Percentiles rank a stretch among this genome's conserved stretches.
Evolutionary conservation across 2,329 filamentous ascomycete genomes (phyloP).

Genomic region (Didymella pinodella): DNA sequence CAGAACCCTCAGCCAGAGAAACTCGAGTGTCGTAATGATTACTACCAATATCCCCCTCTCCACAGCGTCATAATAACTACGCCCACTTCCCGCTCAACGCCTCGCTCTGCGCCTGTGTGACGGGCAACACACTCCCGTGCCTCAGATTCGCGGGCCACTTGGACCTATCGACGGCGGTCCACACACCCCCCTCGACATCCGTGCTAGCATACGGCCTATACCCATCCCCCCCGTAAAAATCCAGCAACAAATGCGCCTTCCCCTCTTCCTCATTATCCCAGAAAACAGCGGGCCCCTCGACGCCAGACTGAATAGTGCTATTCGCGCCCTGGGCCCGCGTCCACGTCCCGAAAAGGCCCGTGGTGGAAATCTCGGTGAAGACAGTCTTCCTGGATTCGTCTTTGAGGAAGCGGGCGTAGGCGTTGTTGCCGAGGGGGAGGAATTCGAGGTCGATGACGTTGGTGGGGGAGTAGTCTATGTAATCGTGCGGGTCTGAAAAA

Average conservation of each 20-base stretch:
- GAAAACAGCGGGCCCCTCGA: neutral
- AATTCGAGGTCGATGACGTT: neutral
- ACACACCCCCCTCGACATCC: neutral
- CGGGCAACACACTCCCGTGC: neutral
- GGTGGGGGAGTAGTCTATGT: neutral
- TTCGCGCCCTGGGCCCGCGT: neutral
- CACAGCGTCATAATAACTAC: neutral
- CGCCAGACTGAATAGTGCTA: neutral
- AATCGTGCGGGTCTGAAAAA: neutral
- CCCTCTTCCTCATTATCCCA: neutral
- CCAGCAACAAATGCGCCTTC: neutral
- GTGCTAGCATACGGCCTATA: neutral
- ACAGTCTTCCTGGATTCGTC: neutral
- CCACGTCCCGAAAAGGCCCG: neutral
- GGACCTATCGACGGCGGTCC: neutral
- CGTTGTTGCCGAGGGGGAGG: neutral
- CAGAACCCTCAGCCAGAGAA: too few species aligned
- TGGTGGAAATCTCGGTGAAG: neutral
- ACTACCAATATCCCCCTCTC: too few species aligned
- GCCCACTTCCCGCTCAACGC: neutral
- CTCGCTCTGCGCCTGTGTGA: neutral
- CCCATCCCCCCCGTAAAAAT: neutral
- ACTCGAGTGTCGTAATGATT: too few species aligned
- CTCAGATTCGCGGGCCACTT: neutral
- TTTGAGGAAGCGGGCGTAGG: neutral